Evolutionary conservation across 805 yeast genomes (phyloP).

Genomic region (Lipomyces orientalis): DNA sequence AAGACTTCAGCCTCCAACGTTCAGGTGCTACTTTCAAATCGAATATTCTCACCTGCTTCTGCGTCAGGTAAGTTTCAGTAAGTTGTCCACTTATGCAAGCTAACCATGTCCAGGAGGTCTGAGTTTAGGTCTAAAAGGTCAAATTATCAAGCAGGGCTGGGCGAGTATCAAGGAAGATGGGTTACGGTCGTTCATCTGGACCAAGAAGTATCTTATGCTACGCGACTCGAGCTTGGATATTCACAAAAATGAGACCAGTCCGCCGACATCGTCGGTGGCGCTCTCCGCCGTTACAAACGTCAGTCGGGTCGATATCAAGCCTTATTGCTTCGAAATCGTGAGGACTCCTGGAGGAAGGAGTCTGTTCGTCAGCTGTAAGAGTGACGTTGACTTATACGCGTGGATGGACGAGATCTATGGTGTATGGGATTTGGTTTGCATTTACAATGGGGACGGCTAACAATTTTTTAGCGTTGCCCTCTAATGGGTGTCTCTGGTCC

Average conservation of each 20-base stretch:
- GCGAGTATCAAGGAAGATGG: slow-evolving; percentile 93
- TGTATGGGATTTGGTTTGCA: slow-evolving; percentile 18
- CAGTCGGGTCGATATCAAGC: slow-evolving; percentile 70
- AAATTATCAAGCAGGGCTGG: slow-evolving; percentile 65
- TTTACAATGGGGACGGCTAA: background rate
- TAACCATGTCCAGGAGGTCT: slow-evolving; percentile 12
- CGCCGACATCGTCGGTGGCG: slow-evolving; percentile 45
- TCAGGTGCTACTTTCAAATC: slow-evolving; percentile 12
- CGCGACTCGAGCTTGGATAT: slow-evolving; percentile 76
- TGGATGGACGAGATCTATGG: slow-evolving; percentile 86
- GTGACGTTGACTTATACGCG: slow-evolving; percentile 77
- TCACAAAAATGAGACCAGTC: slow-evolving; percentile 53
- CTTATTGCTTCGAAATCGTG: slow-evolving; percentile 79
- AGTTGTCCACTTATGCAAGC: background rate
- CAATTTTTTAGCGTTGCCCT: slow-evolving; percentile 44
- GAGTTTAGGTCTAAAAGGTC: slow-evolving; percentile 14
- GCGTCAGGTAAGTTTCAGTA: background rate
- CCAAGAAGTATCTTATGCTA: slow-evolving; percentile 79
- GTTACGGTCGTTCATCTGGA: slow-evolving; percentile 87
- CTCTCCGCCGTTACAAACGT: slow-evolving; percentile 66
- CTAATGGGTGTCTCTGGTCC: slow-evolving; percentile 78
- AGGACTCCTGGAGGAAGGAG: slow-evolving; percentile 52
- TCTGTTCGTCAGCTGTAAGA: slow-evolving; percentile 74
- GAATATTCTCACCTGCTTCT: slow-evolving; percentile 17
- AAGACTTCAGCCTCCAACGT: slow-evolving; percentile 27